Conservation (phyloP, 202 grass and related monocot genomes). For the Schoenoplectus tabernaemontani region DNA sequence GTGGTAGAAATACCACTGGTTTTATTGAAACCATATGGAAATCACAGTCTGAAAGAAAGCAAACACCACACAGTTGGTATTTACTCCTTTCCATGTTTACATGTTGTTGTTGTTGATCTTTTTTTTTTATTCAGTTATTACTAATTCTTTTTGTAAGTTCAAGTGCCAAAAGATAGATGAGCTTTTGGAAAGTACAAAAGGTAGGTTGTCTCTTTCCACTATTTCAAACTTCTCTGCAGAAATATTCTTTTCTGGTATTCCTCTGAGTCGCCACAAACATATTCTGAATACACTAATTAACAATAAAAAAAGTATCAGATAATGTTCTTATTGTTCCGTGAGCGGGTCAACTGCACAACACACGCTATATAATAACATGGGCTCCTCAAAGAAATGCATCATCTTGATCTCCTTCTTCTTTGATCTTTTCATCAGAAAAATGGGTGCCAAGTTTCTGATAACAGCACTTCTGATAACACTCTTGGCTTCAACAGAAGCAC, state of each 20-base stretch:
- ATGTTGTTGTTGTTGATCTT: no score
- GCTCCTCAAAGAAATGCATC: neutral
- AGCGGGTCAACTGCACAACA: neutral
- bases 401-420: neutral
- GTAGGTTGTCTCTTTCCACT: neutral
- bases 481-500: slow-evolving; percentile 14
- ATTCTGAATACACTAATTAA: neutral
- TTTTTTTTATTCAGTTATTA: neutral
- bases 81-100: no score
- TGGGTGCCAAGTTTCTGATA: slow-evolving; percentile 17
- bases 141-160: neutral
- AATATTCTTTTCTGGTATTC: neutral
- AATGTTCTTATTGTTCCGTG: slow-evolving; percentile 10
- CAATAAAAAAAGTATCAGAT: slow-evolving; percentile 12
- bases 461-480: neutral
- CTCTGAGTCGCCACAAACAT: neutral
- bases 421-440: neutral
- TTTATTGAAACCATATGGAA: no score
- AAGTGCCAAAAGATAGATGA: neutral
- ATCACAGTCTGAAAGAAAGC: no score
- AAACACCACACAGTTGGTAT: no score
- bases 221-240: neutral
- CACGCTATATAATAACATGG: slow-evolving; percentile 1
- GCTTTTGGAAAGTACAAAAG: slow-evolving; percentile 8
- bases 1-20: no score